phyloP scores from a whole-genome alignment of 1,284 basidiomycete genomes.

The Neolentinus lepideus region DNA sequence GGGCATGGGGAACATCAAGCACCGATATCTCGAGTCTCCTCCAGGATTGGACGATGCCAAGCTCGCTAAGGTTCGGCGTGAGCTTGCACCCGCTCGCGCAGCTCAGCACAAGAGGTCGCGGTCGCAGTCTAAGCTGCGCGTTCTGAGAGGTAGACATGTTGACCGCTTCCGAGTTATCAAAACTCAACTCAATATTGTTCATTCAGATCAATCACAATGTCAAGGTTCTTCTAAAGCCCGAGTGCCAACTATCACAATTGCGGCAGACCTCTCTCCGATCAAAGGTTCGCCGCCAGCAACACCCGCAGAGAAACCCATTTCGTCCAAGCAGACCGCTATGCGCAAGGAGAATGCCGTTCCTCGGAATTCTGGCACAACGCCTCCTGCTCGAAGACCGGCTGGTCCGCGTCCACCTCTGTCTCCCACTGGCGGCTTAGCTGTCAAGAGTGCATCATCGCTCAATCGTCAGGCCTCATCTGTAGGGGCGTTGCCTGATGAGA shows the following conservation, averaged over 20 bases:
- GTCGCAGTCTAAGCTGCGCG: slow-evolving; percentile 19
- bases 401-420: neutral
- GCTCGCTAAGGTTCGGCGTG: neutral
- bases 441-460: neutral
- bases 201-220: neutral
- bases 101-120: slow-evolving; percentile 15
- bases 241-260: neutral
- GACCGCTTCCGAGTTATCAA: neutral
- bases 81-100: neutral
- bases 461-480: neutral
- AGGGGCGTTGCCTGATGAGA: neutral
- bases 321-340: slow-evolving; percentile 3
- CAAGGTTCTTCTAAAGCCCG: neutral
- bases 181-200: neutral
- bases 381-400: neutral
- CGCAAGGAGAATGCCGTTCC: slow-evolving; percentile 24
- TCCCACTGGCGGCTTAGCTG: neutral
- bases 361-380: neutral
- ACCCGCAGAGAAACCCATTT: slow-evolving; percentile 2
- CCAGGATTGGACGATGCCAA: neutral
- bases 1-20: slow-evolving; percentile 4
- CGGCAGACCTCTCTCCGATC: slow-evolving; percentile 21
- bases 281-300: slow-evolving; percentile 12
- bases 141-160: slow-evolving; percentile 7
- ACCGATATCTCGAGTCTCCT: neutral